Conservation (phyloP, 163 green algal species). For the Scenedesmus sp. region DNA sequence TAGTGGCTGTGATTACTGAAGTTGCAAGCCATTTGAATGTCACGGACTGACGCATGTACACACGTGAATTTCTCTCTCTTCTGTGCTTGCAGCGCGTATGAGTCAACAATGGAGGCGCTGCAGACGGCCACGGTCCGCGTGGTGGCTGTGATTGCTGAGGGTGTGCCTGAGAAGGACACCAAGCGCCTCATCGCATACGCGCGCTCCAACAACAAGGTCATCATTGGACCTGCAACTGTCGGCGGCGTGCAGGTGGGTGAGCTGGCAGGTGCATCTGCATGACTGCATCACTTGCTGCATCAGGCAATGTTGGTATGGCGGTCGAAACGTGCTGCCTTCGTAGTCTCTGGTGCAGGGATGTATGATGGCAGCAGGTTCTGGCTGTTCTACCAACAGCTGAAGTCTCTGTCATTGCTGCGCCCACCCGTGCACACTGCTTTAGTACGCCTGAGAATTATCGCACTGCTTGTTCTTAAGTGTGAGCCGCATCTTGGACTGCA, state of each 20-base stretch:
- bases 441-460: too few relatives aligned
- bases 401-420: too few relatives aligned
- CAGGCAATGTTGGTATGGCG: background rate
- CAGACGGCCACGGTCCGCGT: slow-evolving; percentile 87
- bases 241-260: slow-evolving; percentile 86
- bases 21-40: slow-evolving; percentile 22
- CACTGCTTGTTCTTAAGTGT: too few relatives aligned
- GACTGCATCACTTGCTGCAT: background rate
- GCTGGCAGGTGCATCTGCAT: too few relatives aligned
- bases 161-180: slow-evolving; percentile 94
- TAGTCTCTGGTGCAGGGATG: too few relatives aligned
- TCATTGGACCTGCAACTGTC: slow-evolving; percentile 95
- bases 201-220: slow-evolving; percentile 90
- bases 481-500: too few relatives aligned
- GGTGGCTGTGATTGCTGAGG: slow-evolving; percentile 94
- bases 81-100: slow-evolving; percentile 77
- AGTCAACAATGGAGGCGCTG: slow-evolving; percentile 92
- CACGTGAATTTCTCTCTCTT: background rate
- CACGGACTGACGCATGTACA: background rate
- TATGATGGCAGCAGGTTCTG: too few relatives aligned
- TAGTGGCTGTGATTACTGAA: slow-evolving; percentile 93
- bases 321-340: background rate
- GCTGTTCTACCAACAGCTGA: too few relatives aligned
- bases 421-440: too few relatives aligned
- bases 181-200: slow-evolving; percentile 94